Percentiles rank a stretch among this genome's conserved stretches.
phyloP scores from a whole-genome alignment of 2,329 filamentous ascomycete species.

The Penicillium sp. region DNA sequence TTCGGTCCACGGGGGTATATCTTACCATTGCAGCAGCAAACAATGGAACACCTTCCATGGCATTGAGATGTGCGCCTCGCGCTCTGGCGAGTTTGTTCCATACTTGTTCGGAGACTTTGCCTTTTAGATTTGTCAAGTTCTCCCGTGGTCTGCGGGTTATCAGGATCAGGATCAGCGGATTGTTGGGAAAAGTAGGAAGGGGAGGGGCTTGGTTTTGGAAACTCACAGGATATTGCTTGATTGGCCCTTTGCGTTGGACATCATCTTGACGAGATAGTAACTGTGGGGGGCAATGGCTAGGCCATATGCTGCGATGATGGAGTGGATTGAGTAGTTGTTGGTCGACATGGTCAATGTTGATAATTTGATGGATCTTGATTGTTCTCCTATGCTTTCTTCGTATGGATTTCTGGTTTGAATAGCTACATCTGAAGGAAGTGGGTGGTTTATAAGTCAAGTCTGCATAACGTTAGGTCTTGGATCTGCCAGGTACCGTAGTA shows the following conservation, averaged over 20 bases:
- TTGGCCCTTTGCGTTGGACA: constrained; percentile 33
- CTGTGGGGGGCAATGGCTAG: constrained; percentile 35
- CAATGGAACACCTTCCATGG: constrained; percentile 38
- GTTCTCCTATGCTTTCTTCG: not conserved
- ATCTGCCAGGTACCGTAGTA: not conserved
- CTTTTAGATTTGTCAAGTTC: constrained; percentile 35
- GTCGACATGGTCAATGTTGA: not conserved
- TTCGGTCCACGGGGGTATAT: too few relatives aligned
- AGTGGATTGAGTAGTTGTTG: constrained; percentile 32
- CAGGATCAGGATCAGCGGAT: too few relatives aligned
- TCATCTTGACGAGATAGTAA: constrained; percentile 36
- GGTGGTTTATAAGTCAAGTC: not conserved
- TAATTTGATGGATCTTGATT: not conserved
- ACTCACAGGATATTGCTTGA: constrained; percentile 34
- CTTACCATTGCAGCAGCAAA: constrained; percentile 39
- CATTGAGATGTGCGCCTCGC: constrained; percentile 40
- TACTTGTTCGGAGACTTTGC: constrained; percentile 26
- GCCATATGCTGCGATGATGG: constrained; percentile 36
- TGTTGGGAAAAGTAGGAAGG: too few relatives aligned
- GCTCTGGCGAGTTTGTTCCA: constrained; percentile 32
- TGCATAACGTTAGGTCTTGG: not conserved
- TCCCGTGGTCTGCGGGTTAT: constrained; percentile 36
- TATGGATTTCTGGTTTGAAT: not conserved
- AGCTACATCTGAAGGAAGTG: not conserved
- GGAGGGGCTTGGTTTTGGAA: too few relatives aligned